Conservation (phyloP, 225 moss, liverwort and hornwort species). For the Takakia lepidozioides region DNA sequence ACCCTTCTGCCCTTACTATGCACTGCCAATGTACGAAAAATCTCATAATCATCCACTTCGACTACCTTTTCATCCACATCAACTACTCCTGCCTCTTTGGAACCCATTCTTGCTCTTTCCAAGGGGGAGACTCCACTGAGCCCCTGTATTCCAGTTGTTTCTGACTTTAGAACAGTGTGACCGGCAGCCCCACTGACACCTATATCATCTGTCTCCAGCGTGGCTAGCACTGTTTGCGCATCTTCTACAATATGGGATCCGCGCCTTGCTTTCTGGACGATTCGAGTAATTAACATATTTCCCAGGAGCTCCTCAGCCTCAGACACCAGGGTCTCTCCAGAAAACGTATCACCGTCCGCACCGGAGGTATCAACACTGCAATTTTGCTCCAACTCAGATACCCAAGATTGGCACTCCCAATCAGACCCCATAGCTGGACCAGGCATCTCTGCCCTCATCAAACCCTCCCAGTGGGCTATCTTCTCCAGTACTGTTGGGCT, state of each 20-base stretch:
- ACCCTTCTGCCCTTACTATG: conserved; percentile 28
- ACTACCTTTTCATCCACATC: too few species aligned
- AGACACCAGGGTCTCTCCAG: conserved; percentile 34
- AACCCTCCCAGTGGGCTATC: conserved; percentile 48
- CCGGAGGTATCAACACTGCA: conserved; percentile 16
- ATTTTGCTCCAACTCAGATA: conserved; percentile 25
- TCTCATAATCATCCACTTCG: conserved; percentile 22
- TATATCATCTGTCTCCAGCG: conserved; percentile 30
- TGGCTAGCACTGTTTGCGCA: conserved; percentile 40
- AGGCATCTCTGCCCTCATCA: conserved; percentile 45
- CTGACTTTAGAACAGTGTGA: conserved; percentile 6
- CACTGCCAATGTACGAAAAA: conserved; percentile 37
- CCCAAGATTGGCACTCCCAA: conserved; percentile 54
- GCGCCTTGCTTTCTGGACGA: conserved; percentile 42
- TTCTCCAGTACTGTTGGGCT: conserved; percentile 47
- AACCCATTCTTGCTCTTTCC: neutral
- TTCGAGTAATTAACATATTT: conserved; percentile 43
- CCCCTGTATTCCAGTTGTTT: conserved; percentile 16
- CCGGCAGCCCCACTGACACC: conserved; percentile 10
- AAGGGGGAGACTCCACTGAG: conserved; percentile 18
- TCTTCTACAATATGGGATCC: conserved; percentile 47
- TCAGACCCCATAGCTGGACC: conserved; percentile 46
- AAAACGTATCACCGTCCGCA: conserved; percentile 29
- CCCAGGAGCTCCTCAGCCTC: conserved; percentile 54
- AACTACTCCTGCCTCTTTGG: too few species aligned